phyloP scores from a whole-genome alignment of 352 stramenopile genomes.

The Halophytophthora polymorphica region DNA sequence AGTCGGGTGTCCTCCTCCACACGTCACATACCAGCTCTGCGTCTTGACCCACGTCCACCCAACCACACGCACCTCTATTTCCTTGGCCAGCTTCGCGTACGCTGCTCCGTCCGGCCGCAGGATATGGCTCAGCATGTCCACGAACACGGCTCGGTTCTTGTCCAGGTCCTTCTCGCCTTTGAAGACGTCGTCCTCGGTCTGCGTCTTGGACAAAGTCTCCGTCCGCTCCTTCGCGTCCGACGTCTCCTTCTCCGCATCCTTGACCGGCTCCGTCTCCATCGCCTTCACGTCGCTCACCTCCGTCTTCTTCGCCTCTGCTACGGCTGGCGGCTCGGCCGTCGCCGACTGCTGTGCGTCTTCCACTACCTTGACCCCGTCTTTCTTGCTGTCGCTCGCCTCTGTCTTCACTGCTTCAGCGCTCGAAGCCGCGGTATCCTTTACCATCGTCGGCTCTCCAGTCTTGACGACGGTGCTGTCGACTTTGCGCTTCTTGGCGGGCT shows the following conservation, averaged over 20 bases:
- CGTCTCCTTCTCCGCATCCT: conserved; percentile 9
- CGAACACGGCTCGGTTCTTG: conserved; percentile 53
- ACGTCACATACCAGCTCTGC: conserved; percentile 5
- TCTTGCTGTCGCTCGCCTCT: conserved; percentile 7
- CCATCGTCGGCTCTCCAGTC: conserved; percentile 13
- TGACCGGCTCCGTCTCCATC: conserved; percentile 3
- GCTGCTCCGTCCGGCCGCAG: conserved; percentile 39
- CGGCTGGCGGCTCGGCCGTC: conserved; percentile 7
- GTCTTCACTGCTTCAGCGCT: neutral
- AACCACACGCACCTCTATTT: conserved; percentile 67
- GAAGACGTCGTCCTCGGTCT: conserved; percentile 23
- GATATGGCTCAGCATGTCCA: conserved; percentile 67
- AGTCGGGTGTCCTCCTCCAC: neutral
- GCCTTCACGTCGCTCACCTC: too few species aligned
- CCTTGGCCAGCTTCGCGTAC: conserved; percentile 44
- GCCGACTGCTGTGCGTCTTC: neutral
- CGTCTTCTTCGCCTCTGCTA: too few species aligned
- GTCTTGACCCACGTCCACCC: neutral
- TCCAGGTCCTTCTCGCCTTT: conserved; percentile 44
- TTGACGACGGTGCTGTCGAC: conserved; percentile 24
- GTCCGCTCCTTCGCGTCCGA: too few species aligned
- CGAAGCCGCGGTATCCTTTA: conserved; percentile 7
- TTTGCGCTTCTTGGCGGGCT: conserved; percentile 49
- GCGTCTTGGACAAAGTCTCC: too few species aligned
- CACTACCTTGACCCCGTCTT: too few species aligned